Evolutionary conservation across 1,139 yeast species (phyloP), one percentile per base, ranked within the genome.

Genomic region (Lodderomyces theae): DNA sequence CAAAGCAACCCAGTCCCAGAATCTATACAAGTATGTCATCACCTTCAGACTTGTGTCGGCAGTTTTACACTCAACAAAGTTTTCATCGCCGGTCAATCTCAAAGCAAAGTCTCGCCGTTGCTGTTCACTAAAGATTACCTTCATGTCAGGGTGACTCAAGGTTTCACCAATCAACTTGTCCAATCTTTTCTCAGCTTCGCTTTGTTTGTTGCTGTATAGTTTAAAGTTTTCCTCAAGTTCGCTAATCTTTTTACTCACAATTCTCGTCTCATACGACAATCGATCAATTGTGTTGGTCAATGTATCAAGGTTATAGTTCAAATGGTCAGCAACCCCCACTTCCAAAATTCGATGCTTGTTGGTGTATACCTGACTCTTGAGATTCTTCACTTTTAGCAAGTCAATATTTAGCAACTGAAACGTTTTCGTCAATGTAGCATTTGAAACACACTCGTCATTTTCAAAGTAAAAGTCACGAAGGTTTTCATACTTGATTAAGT

Each of bases 261-360:
- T 73, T 42, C 95, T 66, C 19, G 88, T 73, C 55, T 92, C 96
- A 58, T 90, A 92, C 42, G 81, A 77, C 43, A 92, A 66, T 47
- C 95, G 71, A 18, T 95, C 92, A 25, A 86, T 79, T 33, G 84
- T 69, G 2, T 86, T 79, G 28, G 80, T 80, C 35, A 88, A 71
- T 44, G 85, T 90, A 30, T 68, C 66, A 47, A 85, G 64, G 47
- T 79, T 83, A 35, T 62, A 64, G 38, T 72, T 64, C 35, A 83
- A 58, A 48, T 60, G 57, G 10, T 54, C 57, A 5, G 58, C 52
- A 19, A 67, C 51, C 26, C 63, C 66, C 43, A 61, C 64, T 57
- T 63, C 62, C 45, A 58, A 53, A 41, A 74, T 52, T 47, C 60
- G 56, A 25, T 50, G 46, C 42, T 67, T 64, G 43, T 64, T 55